Percentiles rank a stretch among this genome's conserved stretches.
These are phyloP conservation scores for Glycine latifolia DNA, from an alignment of 306 rosid genomes.

Conservation along the genomic window DNA sequence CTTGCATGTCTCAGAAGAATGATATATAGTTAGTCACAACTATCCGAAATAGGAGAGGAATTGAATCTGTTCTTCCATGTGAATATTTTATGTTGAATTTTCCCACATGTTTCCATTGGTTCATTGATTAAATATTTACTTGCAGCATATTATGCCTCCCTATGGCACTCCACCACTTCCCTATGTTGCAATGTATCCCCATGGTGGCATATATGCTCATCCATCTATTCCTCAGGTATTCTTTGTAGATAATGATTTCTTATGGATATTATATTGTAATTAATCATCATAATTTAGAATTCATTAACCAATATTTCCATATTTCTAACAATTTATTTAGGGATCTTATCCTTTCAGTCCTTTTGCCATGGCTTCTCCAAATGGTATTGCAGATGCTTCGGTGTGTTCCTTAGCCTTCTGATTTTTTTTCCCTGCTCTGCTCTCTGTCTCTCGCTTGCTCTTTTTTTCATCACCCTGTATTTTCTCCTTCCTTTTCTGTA, in stretches of 20 bases:
- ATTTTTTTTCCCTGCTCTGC: conserved; percentile 11
- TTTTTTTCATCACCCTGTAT: background rate
- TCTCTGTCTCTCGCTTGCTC: background rate
- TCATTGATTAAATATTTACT: conserved; percentile 40
- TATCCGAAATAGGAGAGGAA: background rate
- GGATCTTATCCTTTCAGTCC: conserved; percentile 98
- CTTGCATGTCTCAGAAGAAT: background rate
- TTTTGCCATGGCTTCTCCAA: conserved; percentile 91
- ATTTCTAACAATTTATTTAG: conserved; percentile 55
- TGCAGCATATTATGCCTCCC: conserved; percentile 99
- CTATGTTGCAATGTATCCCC: conserved; percentile 99
- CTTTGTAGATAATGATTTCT: conserved; percentile 45
- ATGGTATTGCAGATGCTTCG: conserved; percentile 89
- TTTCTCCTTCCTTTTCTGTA: conserved; percentile 15
- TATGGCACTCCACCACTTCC: conserved; percentile 98
- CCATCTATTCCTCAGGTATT: conserved; percentile 97
- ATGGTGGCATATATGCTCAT: conserved; percentile 97
- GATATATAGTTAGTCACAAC: background rate
- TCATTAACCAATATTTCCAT: background rate
- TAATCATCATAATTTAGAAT: conserved; percentile 10
- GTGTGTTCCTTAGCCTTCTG: conserved; percentile 58
- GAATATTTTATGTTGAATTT: background rate
- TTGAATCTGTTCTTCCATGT: background rate
- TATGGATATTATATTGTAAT: conserved; percentile 40
- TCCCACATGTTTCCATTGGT: conserved; percentile 4